Conservation (phyloP, 306 rosid genomes). For the Biancaea sappan region DNA sequence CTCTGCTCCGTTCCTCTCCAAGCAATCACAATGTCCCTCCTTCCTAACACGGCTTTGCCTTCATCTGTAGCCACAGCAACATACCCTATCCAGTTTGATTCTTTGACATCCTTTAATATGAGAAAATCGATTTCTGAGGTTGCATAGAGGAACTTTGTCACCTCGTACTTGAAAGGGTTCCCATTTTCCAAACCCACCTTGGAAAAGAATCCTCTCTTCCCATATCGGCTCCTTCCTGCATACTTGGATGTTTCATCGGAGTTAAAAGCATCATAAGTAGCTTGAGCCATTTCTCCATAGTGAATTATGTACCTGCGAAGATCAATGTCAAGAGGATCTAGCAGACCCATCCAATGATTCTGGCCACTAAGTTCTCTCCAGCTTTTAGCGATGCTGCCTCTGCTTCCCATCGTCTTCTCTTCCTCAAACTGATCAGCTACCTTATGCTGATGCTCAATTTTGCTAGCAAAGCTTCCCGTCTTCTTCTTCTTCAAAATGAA, state of each 20-base stretch:
- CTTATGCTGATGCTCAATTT: neutral
- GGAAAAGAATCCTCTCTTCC: constrained; percentile 48
- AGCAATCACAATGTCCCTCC: constrained; percentile 78
- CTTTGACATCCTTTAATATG: constrained; percentile 1
- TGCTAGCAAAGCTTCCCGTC: neutral
- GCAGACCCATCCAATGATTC: no score
- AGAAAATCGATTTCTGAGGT: neutral
- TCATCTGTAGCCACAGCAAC: constrained; percentile 77
- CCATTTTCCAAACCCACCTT: constrained; percentile 47
- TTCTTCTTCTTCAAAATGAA: neutral
- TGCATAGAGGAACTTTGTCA: neutral
- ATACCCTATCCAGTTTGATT: constrained; percentile 79
- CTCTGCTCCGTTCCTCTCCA: constrained; percentile 24
- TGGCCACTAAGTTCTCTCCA: no score
- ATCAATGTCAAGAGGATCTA: constrained; percentile 61
- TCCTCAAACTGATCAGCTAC: neutral
- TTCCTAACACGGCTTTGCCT: constrained; percentile 59
- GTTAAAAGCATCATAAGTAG: constrained; percentile 72
- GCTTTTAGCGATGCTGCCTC: neutral
- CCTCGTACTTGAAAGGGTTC: neutral
- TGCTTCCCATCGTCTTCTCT: constrained; percentile 8
- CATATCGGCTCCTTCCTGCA: constrained; percentile 59
- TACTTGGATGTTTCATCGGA: constrained; percentile 50
- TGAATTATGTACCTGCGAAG: constrained; percentile 65
- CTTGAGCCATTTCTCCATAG: constrained; percentile 27